A percentile compares a stretch with the other conserved stretches of the same genome.
Conservation (phyloP, 257 asterid species). For the Salvia splendens region DNA sequence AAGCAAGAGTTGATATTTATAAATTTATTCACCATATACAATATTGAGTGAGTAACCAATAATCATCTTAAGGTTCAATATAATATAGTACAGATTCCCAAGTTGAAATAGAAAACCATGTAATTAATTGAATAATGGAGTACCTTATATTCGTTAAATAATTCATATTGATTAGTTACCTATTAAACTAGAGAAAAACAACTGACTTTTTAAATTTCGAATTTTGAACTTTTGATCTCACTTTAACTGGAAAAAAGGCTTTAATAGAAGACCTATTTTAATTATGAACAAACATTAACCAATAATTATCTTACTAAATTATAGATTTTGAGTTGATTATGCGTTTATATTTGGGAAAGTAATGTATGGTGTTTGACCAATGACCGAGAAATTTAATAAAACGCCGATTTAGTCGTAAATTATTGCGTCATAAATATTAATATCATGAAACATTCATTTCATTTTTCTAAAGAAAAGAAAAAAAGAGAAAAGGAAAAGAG, state of each 20-base stretch:
- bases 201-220: too few relatives aligned
- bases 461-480: not conserved
- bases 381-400: not conserved
- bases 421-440: not conserved
- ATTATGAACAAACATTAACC: not conserved
- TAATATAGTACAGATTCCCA: too few relatives aligned
- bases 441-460: not conserved
- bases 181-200: not conserved
- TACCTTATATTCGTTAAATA: not conserved
- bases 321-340: not conserved
- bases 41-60: too few relatives aligned
- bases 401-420: not conserved
- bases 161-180: not conserved
- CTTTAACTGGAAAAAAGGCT: not conserved
- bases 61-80: too few relatives aligned
- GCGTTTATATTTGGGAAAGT: not conserved
- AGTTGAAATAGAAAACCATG: too few relatives aligned
- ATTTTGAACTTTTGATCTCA: not conserved
- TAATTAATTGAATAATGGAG: too few relatives aligned
- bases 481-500: not conserved
- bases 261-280: not conserved
- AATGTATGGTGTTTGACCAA: conserved; percentile 1
- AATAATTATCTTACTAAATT: not conserved
- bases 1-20: not conserved
- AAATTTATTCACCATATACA: too few relatives aligned